Percentiles rank a stretch among this genome's conserved stretches.
Evolutionary conservation across 192 early-diverging fungal species (phyloP).

Genomic region (Pecoramyces ruminantium): DNA sequence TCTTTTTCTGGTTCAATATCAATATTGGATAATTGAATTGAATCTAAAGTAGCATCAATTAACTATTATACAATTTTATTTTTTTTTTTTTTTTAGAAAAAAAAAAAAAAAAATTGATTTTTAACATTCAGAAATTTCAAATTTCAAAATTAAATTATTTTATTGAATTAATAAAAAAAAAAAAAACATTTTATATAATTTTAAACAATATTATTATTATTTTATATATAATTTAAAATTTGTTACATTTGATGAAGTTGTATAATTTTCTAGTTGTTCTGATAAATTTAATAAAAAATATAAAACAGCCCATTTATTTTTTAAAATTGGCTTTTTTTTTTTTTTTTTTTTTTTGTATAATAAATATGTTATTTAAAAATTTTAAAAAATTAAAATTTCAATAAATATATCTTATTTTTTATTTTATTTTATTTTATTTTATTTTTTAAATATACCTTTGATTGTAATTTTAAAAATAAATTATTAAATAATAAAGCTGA

Average conservation of each 20-base stretch:
- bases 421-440: too few species aligned
- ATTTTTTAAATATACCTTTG: neutral
- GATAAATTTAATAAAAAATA: constrained; percentile 31
- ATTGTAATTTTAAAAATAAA: neutral
- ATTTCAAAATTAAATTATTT: neutral
- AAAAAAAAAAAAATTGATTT: too few species aligned
- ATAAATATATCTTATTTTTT: too few species aligned
- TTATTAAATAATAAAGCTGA: neutral
- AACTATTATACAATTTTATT: too few species aligned
- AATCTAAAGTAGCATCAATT: neutral
- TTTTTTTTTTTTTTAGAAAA: too few species aligned
- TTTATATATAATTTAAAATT: too few species aligned
- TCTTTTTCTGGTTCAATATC: too few species aligned
- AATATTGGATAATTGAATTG: too few species aligned
- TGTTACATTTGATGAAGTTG: neutral
- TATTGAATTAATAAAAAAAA: neutral
- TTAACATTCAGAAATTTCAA: neutral
- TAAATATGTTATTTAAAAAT: too few species aligned
- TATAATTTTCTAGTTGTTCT: constrained; percentile 5
- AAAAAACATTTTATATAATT: constrained; percentile 13
- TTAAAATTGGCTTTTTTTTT: constrained; percentile 14
- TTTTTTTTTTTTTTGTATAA: neutral
- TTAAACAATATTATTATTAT: too few species aligned
- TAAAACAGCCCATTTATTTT: constrained; percentile 37
- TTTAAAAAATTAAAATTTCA: too few species aligned